Evolutionary conservation across 2,329 filamentous ascomycete species (phyloP).

Genomic region (Cryphonectria radicalis): DNA sequence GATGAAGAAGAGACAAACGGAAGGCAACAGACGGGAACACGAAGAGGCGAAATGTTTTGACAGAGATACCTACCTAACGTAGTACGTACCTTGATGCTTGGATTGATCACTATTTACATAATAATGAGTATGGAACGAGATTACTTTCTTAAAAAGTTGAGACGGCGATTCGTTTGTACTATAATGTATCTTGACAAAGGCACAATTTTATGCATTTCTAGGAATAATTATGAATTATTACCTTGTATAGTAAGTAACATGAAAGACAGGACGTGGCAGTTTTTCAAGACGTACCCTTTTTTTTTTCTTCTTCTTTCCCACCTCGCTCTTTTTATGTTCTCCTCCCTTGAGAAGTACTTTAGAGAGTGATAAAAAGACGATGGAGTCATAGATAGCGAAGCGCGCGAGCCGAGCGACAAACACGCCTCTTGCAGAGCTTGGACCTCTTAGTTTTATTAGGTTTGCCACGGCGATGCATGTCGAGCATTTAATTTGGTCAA

Average conservation of each 20-base stretch:
- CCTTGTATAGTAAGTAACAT: background rate
- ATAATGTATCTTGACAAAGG: background rate
- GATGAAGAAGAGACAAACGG: conserved; percentile 7
- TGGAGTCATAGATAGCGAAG: background rate
- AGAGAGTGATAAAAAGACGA: background rate
- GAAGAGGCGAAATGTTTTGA: conserved; percentile 10
- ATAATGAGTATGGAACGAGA: conserved; percentile 2
- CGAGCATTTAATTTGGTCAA: background rate
- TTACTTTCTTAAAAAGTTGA: background rate
- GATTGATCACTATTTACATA: conserved; percentile 3
- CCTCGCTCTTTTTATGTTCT: background rate
- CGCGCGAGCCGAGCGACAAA: conserved; percentile 1
- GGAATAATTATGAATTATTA: background rate
- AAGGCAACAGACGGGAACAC: conserved; percentile 20
- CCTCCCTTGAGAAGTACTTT: background rate
- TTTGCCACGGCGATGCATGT: background rate
- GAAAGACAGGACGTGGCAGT: background rate
- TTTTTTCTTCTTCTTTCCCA: background rate
- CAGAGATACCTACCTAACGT: conserved; percentile 19
- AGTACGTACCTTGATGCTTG: conserved; percentile 15
- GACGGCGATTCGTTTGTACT: background rate
- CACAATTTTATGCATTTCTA: background rate
- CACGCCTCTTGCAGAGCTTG: background rate
- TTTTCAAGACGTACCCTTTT: background rate
- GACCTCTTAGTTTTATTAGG: background rate